These are phyloP conservation scores for Inga oerstediana DNA, from an alignment of 306 rosid species.

Conservation along the genomic window DNA sequence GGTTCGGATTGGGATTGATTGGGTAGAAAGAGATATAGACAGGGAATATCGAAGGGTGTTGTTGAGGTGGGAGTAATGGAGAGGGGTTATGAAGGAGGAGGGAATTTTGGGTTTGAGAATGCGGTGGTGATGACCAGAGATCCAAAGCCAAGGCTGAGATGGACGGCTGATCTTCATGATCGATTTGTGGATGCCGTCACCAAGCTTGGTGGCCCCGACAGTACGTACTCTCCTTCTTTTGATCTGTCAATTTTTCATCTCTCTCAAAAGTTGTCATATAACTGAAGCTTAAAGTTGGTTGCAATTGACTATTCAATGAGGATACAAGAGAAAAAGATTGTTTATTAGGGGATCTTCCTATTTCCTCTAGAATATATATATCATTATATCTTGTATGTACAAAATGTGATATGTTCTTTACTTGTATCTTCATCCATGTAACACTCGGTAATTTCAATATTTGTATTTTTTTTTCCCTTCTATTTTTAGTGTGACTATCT, in stretches of 20 bases:
- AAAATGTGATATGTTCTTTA: not conserved
- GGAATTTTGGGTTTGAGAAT: constrained; percentile 48
- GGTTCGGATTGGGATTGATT: not conserved
- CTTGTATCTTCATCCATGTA: not conserved
- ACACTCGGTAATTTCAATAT: not conserved
- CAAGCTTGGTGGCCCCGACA: constrained; percentile 96
- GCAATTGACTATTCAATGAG: not conserved
- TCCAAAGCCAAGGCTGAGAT: constrained; percentile 87
- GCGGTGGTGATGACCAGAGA: constrained; percentile 91
- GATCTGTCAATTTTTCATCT: not conserved
- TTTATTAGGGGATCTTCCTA: not conserved
- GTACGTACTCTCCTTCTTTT: constrained; percentile 43
- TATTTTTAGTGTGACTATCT: not conserved
- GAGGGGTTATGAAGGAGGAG: constrained; percentile 38
- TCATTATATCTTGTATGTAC: not conserved
- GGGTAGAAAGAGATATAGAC: not conserved
- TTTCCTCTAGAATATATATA: not conserved
- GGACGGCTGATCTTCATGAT: constrained; percentile 95
- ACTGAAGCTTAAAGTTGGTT: not conserved
- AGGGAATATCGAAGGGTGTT: not conserved
- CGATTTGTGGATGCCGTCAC: constrained; percentile 92
- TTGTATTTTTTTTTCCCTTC: not conserved
- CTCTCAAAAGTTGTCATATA: constrained; percentile 11
- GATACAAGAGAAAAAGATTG: not conserved
- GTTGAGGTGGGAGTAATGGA: constrained; percentile 31